These are phyloP conservation scores for Arabidopsis suecica DNA, from an alignment of 345 rosid species.

Conservation along the genomic window DNA sequence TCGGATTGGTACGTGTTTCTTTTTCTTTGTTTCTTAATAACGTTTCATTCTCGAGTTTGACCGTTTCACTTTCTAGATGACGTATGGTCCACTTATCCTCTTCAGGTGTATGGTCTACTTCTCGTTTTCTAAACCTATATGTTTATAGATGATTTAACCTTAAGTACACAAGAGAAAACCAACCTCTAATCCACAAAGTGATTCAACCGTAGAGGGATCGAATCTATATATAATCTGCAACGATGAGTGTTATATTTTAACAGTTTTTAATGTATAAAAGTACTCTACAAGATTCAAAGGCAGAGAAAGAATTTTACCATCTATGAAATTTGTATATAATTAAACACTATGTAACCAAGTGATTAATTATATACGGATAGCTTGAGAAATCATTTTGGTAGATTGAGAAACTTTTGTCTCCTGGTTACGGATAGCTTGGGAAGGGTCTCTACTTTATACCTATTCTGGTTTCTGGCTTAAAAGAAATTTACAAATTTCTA, in stretches of 20 bases:
- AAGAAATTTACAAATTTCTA: too few species aligned
- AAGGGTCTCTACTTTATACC: not conserved
- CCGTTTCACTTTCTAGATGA: conserved; percentile 24
- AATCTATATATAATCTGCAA: too few species aligned
- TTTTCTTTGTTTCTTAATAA: conserved; percentile 16
- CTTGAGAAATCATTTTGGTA: too few species aligned
- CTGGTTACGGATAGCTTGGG: not conserved
- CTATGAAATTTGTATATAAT: too few species aligned
- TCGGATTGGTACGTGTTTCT: conserved; percentile 22
- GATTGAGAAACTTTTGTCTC: too few species aligned
- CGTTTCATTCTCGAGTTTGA: conserved; percentile 26
- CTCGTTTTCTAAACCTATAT: not conserved
- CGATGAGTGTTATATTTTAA: too few species aligned
- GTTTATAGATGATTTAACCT: not conserved
- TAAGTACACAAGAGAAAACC: not conserved
- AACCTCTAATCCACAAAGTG: not conserved
- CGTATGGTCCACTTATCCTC: not conserved
- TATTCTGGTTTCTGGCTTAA: not conserved
- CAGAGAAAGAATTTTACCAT: too few species aligned
- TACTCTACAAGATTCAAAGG: too few species aligned
- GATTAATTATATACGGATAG: not conserved
- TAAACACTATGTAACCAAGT: not conserved
- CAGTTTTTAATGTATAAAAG: too few species aligned
- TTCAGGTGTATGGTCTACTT: not conserved
- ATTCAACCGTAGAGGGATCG: not conserved